These are phyloP conservation scores for Pseudisothecium myosuroides DNA, from an alignment of 225 moss, liverwort and hornwort genomes.

Conservation along the genomic window DNA sequence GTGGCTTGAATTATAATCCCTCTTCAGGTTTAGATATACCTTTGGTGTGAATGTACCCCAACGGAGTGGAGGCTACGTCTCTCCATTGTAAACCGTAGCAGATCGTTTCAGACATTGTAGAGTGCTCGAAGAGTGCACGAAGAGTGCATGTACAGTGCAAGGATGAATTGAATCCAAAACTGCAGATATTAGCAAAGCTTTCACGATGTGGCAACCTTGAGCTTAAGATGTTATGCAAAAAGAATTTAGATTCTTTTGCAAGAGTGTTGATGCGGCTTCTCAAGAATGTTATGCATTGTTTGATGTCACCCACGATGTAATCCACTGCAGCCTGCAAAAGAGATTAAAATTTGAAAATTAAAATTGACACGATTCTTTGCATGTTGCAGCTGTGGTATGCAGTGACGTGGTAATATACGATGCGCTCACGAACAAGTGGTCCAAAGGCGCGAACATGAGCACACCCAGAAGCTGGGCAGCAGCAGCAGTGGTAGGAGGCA, in stretches of 20 bases:
- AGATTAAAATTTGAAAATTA: neutral
- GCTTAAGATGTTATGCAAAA: neutral
- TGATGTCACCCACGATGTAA: neutral
- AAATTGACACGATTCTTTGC: neutral
- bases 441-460: slow-evolving; percentile 33
- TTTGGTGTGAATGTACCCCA: neutral
- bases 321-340: neutral
- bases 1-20: neutral
- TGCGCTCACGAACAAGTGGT: slow-evolving; percentile 47
- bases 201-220: neutral
- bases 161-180: neutral
- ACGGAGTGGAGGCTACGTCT: neutral
- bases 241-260: neutral
- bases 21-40: neutral
- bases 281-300: neutral
- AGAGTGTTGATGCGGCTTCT: neutral
- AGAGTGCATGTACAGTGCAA: neutral
- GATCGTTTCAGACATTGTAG: neutral
- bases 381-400: slow-evolving; percentile 37
- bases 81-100: neutral
- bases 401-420: slow-evolving; percentile 44
- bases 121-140: neutral
- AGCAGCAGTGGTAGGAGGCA: slow-evolving; percentile 33
- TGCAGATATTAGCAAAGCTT: neutral
- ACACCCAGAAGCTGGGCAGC: slow-evolving; percentile 62